Evolutionary conservation across 1,284 basidiomycete species (phyloP), one percentile per base, ranked within the genome.

Genomic region (Xanthoconium separans): DNA sequence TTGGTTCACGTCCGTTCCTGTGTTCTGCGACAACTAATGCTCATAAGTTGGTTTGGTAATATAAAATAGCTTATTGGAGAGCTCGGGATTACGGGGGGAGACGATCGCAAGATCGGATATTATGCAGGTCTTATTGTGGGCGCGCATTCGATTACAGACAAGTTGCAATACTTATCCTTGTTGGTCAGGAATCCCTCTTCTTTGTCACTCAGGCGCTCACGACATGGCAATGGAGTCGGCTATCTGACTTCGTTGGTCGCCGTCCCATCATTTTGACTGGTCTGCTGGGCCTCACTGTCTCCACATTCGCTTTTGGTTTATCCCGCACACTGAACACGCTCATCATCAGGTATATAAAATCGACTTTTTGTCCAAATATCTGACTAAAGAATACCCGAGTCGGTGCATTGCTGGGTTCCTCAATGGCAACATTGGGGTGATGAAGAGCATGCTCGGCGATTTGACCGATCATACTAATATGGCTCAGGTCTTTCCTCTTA

Each of bases 281-380:
- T 3, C 68, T 90, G 2, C 71, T 79, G 22, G 89, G 89, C 8
- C 66, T 88, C n/a, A 81, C 83, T 6, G 44, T 84, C 5, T 88
- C 85, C 16, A 87, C 87, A 79, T 82, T 82, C 58, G 81, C 78
- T 59, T 89, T 91, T 63, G 89, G 89, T 9, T 68, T 91, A 29
- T 87, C 87, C 2, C 81, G 71, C 44, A 84, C 85, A 0, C 84
- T 88, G 58, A 77, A 75, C 74, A 79, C 78, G 15, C 73, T 87
- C 2, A 78, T 88, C 3, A 50, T 85, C 39, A 86, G 84, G 85
- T 80, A 36, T 20, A 70, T 44, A 12, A 22, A 12, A 4, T 13
- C 10, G 7, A 12, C 18, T 3, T 6, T 16, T n/a, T 11, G 27
- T 6, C 41, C n/a, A 11, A 20, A 20, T n/a, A 16, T 2, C 43